phyloP scores from a whole-genome alignment of 345 rosid genomes.

The Eucalyptus marginata region DNA sequence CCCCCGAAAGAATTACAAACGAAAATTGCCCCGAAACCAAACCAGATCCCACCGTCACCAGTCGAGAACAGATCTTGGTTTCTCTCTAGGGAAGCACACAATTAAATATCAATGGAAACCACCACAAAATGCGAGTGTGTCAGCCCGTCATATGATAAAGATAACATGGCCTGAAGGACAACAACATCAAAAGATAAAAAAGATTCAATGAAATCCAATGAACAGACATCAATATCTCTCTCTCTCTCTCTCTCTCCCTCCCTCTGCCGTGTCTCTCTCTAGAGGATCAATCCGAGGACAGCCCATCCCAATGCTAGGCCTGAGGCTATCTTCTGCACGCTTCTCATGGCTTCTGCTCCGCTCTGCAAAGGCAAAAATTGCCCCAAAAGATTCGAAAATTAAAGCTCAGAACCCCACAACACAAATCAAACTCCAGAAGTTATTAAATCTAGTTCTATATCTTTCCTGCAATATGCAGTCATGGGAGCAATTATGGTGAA shows the following conservation, averaged over 20 bases:
- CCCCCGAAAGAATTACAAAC: background rate
- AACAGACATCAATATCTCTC: background rate
- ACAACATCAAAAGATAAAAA: background rate
- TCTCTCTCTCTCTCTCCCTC: background rate
- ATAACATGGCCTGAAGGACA: background rate
- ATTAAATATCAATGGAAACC: background rate
- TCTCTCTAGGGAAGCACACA: background rate
- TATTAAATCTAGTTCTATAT: background rate
- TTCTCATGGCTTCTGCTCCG: conserved; percentile 28
- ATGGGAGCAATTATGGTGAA: background rate
- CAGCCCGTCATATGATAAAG: background rate
- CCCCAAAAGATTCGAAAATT: background rate
- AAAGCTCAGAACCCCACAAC: background rate
- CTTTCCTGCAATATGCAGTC: background rate
- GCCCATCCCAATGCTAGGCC: conserved; percentile 47
- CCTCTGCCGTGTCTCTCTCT: background rate
- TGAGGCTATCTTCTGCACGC: conserved; percentile 16
- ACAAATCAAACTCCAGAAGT: background rate
- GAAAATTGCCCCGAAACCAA: background rate
- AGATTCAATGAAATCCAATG: background rate
- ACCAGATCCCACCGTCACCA: background rate
- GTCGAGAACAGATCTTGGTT: background rate
- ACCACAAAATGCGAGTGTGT: background rate
- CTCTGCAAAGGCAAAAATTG: conserved; percentile 26
- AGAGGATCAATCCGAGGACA: conserved; percentile 28